Base-by-base conservation (phyloP, 2,329 filamentous ascomycete genomes). In the Aspergillus awamori region DNA sequence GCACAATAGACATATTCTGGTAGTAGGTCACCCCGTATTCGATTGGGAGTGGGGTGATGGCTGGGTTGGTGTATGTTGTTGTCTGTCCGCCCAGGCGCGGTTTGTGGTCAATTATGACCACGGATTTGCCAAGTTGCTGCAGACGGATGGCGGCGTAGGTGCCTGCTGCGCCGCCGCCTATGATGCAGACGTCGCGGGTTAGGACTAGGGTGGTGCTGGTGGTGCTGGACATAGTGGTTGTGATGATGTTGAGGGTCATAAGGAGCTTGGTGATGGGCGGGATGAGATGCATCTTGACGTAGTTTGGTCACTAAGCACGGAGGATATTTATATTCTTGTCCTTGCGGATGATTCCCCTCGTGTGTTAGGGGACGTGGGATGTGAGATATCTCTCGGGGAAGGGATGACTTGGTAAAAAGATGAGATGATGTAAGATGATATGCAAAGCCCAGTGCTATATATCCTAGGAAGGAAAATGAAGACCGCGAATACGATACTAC, bases 61-160 rank as follows among this genome's bases (percentile, higher is more conserved):
- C 33, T 1, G 66, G 65, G 48, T 72, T 67, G 8, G 47, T 60
- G 47, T 67, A 71, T 5, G 72, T 72, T 13, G 68, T 62, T 2
- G 67, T 69, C 49, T 72, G 67, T 13, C 73, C 71, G 7, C 73
- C 73, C 2, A 76, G 64, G 8, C 58, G 41, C 17, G 60, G 54
- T 17, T 67, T 59, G 22, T 63, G 63, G 53, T 75, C 72, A 17
- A 75, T 57, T 2, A 74, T 57, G 3, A 65, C 66, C 15, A 74
- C 63, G 13, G 60, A 69, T 20, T 70, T 66, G 36, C 67, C 65
- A 36, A 65, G 55, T 39, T 71, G 67, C 26, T 64, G 66, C 8
- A 76, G 65, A 8, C 63, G 63, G 24, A 74, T 62, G 15, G 73
- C 72, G 5, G 71, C 68, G 53, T 72, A 74, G 24, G 70, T 73